phyloP scores from a whole-genome alignment of 106 monocot species.

The Dendrobium catenatum region DNA sequence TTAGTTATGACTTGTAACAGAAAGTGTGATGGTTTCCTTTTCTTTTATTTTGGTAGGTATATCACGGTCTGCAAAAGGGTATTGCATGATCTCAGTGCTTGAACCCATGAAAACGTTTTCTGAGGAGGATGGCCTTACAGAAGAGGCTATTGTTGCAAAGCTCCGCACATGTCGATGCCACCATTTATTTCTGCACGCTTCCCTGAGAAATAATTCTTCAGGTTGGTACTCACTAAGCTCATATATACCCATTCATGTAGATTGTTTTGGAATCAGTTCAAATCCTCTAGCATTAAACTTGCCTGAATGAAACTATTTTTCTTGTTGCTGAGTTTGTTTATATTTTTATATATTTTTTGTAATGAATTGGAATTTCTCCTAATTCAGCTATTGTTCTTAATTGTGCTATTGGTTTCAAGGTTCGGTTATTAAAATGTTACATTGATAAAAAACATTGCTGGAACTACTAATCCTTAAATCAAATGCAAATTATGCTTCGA shows the following conservation, averaged over 20 bases:
- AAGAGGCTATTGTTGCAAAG: conserved; percentile 90
- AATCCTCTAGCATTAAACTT: background rate
- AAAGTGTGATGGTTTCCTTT: background rate
- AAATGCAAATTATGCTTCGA: too few species aligned
- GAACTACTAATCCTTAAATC: too few species aligned
- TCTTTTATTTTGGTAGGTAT: conserved; percentile 44
- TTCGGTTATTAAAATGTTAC: background rate
- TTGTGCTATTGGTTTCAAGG: background rate
- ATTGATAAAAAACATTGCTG: too few species aligned
- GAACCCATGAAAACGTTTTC: conserved; percentile 97
- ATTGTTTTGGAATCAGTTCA: background rate
- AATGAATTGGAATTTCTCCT: background rate
- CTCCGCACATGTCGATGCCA: conserved; percentile 84
- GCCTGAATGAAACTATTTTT: background rate
- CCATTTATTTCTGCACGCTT: conserved; percentile 80
- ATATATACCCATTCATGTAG: background rate
- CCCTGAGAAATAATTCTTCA: conserved; percentile 81
- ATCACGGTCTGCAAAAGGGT: conserved; percentile 91
- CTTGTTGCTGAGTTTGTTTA: background rate
- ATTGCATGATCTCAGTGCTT: conserved; percentile 80
- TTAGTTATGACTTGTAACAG: background rate
- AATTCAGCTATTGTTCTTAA: background rate
- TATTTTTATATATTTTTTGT: background rate
- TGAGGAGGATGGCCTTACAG: conserved; percentile 83
- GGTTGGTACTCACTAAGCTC: conserved; percentile 28